Conservation (phyloP, 2,329 filamentous ascomycete genomes). For the Aureobasidium sp. region DNA sequence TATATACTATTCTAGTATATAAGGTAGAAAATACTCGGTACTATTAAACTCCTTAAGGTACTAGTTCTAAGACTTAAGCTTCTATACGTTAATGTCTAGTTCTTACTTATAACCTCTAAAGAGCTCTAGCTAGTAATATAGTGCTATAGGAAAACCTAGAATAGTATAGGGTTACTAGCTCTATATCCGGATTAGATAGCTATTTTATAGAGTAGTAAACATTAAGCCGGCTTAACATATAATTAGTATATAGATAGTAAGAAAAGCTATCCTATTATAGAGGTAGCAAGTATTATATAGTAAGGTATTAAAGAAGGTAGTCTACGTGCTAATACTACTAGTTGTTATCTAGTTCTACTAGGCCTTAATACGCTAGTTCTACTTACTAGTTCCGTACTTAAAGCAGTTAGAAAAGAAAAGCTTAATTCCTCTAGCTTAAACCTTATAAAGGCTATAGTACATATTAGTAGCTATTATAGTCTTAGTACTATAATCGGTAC, state of each 20-base stretch:
- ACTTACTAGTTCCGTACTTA: neutral
- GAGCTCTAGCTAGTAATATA: neutral
- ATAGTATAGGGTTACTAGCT: neutral
- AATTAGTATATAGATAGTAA: neutral
- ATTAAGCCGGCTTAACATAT: neutral
- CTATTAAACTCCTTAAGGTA: neutral
- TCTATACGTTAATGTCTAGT: neutral
- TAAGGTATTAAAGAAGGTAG: neutral
- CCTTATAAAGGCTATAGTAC: neutral
- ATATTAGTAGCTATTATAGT: neutral
- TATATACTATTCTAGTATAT: neutral
- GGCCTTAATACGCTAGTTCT: neutral
- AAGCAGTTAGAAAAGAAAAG: neutral
- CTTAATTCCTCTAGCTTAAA: neutral
- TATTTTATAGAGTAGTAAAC: neutral
- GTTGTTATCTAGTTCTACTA: neutral
- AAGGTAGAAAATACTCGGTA: neutral
- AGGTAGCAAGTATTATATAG: neutral
- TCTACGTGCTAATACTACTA: neutral
- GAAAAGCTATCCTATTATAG: neutral
- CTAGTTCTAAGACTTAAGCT: neutral
- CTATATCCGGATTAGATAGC: neutral
- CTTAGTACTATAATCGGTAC: neutral
- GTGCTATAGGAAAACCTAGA: neutral
- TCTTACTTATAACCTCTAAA: neutral